Base-by-base conservation (phyloP, 345 rosid genomes). In the Nephelium lappaceum region DNA sequence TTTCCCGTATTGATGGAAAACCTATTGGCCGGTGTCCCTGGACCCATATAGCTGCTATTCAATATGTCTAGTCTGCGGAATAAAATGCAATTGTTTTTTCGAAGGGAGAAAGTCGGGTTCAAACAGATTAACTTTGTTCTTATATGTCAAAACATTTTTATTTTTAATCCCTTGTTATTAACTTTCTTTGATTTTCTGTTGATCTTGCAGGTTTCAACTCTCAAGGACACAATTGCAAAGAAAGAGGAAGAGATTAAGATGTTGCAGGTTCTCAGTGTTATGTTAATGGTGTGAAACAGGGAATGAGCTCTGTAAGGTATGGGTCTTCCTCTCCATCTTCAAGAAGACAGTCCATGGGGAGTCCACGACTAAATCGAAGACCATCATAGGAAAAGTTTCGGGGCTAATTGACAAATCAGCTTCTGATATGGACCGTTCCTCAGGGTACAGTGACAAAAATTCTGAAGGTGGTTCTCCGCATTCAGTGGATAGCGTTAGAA, bases 221-320 rank as follows among this genome's bases (percentile, higher is more conserved):
- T 96, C 41, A 93, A 91, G 84, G 95, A 96, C 65, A 83, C 81
- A 45, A 79, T 93, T 71, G 76, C 88, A 41, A 89, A 85, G 86
- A 94, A 93, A 89, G 97, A 96, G 75, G 97, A 85, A 80, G 97
- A 93, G 83, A 87, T 96, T 85, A 93, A 88, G 81, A 85, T 77
- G 61, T 66, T 93, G 82, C 91, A 89, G 84, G 83, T 83, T 78
- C 82, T 76, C 62, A 88, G 84, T 85, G 85, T n/a, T n/a, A n/a
- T n/a, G n/a, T 76, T 74, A 86, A 81, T 64, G 86, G 87, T 19
- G 77, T 82, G 67, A 91, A 84, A 82, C 88, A 80, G 69, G 86
- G 87, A 67, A 73, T 72, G 72, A 86, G 79, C 80, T 86, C 87
- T 24, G 80, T 79, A 61, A 86, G 91, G 79, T 76, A 75, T 71